Conservation (phyloP, 768 basidiomycete genomes). For the Neoboletus magnificus region DNA sequence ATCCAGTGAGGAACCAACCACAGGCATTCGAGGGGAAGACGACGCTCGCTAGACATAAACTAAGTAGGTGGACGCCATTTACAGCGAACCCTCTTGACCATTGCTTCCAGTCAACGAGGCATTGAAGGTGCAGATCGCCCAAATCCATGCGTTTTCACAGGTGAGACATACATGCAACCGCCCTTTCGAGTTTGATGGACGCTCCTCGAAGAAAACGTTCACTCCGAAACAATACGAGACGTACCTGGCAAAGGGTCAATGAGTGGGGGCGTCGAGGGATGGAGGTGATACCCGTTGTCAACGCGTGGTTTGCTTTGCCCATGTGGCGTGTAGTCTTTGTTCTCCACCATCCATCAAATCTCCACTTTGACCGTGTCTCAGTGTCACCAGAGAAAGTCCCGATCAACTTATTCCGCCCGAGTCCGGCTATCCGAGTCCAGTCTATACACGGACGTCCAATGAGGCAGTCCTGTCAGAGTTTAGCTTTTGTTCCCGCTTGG, state of each 20-base stretch:
- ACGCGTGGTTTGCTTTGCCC: not conserved
- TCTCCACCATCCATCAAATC: constrained; percentile 1
- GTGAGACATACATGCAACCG: constrained; percentile 35
- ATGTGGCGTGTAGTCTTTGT: not conserved
- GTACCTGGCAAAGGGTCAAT: constrained; percentile 36
- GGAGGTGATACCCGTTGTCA: not conserved
- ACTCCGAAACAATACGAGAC: constrained; percentile 66
- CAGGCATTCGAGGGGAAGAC: constrained; percentile 77
- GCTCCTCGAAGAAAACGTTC: constrained; percentile 58
- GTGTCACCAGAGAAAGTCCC: not conserved
- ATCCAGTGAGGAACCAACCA: not conserved
- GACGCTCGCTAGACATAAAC: constrained; percentile 72
- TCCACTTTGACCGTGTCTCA: constrained; percentile 4
- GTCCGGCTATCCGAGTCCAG: not conserved
- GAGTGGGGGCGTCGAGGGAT: not conserved
- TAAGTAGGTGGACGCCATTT: constrained; percentile 44
- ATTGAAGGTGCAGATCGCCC: constrained; percentile 68
- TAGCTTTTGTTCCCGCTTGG: constrained; percentile 10
- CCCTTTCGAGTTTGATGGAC: not conserved
- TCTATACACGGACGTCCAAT: not conserved
- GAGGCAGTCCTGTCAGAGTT: not conserved
- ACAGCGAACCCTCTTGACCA: constrained; percentile 3
- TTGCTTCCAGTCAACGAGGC: constrained; percentile 63
- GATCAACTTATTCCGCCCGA: not conserved
- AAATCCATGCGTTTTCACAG: constrained; percentile 89